A percentile compares a stretch with the other conserved stretches of the same genome.
Evolutionary conservation across 495 filamentous ascomycete species (phyloP).

Genomic region (Diplogelasinospora grovesii): DNA sequence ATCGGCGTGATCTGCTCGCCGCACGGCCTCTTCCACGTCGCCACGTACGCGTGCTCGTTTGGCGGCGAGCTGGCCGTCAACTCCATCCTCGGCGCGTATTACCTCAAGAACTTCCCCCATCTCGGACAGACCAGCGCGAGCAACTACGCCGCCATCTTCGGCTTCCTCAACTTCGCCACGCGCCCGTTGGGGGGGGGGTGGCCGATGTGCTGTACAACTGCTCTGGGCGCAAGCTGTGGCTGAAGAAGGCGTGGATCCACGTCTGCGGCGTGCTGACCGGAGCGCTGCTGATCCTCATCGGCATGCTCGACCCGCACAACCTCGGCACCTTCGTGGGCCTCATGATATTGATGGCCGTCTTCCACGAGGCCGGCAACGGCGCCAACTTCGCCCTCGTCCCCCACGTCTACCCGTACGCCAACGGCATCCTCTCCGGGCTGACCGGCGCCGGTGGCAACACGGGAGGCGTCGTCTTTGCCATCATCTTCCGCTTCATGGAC

Average conservation of each 20-base stretch:
- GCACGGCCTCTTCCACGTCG: slow-evolving; percentile 59
- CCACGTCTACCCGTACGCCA: slow-evolving; percentile 70
- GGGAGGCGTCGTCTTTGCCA: slow-evolving; percentile 77
- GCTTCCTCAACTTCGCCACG: slow-evolving; percentile 73
- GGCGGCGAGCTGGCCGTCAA: slow-evolving; percentile 84
- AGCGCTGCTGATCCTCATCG: slow-evolving; percentile 63
- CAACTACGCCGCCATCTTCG: slow-evolving; percentile 85
- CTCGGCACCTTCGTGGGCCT: slow-evolving; percentile 69
- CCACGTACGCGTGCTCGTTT: slow-evolving; percentile 83
- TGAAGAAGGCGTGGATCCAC: slow-evolving; percentile 69
- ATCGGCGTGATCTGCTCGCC: slow-evolving; percentile 54
- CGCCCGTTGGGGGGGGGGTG: slow-evolving; percentile 70
- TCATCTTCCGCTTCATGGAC: slow-evolving; percentile 71
- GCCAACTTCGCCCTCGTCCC: slow-evolving; percentile 81
- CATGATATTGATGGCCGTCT: slow-evolving; percentile 64
- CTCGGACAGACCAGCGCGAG: slow-evolving; percentile 68
- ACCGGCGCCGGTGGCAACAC: slow-evolving; percentile 77
- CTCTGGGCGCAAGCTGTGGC: slow-evolving; percentile 56
- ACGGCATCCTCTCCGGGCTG: slow-evolving; percentile 63
- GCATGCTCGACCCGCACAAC: slow-evolving; percentile 52
- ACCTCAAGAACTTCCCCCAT: slow-evolving; percentile 64
- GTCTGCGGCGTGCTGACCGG: slow-evolving; percentile 59
- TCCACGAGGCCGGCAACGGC: slow-evolving; percentile 79
- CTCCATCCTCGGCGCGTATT: slow-evolving; percentile 73
- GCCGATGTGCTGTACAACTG: slow-evolving; percentile 64